phyloP scores from a whole-genome alignment of 257 asterid species.

The Primulina huaijiensis region DNA sequence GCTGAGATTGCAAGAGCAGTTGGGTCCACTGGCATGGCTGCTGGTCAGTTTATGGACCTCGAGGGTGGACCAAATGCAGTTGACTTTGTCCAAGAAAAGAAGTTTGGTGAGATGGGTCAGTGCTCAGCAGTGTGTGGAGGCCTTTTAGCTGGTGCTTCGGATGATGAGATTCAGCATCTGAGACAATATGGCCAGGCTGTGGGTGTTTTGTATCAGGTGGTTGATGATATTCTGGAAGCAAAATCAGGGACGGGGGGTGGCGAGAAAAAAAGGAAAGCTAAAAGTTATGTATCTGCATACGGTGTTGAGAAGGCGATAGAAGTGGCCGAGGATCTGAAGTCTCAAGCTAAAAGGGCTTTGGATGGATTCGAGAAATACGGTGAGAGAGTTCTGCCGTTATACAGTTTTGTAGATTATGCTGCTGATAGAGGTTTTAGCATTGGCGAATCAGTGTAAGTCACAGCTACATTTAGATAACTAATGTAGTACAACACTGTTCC shows the following conservation, averaged over 20 bases:
- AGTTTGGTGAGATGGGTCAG: constrained; percentile 56
- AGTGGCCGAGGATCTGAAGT: constrained; percentile 51
- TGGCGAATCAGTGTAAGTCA: not conserved
- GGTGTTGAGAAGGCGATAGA: constrained; percentile 54
- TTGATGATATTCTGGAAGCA: constrained; percentile 38
- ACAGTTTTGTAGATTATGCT: constrained; percentile 56
- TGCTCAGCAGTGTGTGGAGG: constrained; percentile 68
- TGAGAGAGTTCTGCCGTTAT: constrained; percentile 41
- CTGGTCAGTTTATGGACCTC: constrained; percentile 55
- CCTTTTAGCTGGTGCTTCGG: constrained; percentile 51
- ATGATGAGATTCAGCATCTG: constrained; percentile 43
- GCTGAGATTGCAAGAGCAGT: constrained; percentile 61
- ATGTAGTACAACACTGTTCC: too few species aligned
- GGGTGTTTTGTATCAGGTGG: constrained; percentile 37
- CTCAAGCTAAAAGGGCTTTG: constrained; percentile 45
- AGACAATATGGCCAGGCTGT: constrained; percentile 32
- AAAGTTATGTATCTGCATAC: constrained; percentile 47
- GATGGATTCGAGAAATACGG: constrained; percentile 53
- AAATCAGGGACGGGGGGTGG: constrained; percentile 23
- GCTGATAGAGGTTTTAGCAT: constrained; percentile 50
- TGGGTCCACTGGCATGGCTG: constrained; percentile 64
- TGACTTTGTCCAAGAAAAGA: constrained; percentile 51
- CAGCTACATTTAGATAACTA: not conserved
- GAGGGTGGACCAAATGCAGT: constrained; percentile 48
- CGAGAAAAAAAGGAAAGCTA: constrained; percentile 30